Evolutionary conservation across 129 eudicot genomes (phyloP).

Genomic region (Escallonia herrerae): DNA sequence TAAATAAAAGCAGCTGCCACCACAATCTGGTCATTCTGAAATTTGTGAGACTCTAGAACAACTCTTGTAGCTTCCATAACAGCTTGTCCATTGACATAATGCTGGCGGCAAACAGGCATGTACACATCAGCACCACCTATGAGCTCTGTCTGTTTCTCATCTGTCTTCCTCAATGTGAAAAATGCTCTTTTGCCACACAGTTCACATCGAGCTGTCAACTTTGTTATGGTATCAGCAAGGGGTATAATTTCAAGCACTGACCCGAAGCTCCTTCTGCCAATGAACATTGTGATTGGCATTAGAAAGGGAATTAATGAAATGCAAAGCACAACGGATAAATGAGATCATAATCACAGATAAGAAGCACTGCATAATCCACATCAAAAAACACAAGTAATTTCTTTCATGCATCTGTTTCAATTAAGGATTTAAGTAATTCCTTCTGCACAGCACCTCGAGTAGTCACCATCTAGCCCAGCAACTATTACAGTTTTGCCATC

Average conservation of each 20-base stretch:
- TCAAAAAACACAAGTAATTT: not conserved
- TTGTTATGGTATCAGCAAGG: conserved; percentile 81
- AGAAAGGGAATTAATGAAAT: not conserved
- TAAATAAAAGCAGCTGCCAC: conserved; percentile 17
- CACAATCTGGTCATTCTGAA: conserved; percentile 14
- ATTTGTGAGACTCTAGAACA: conserved; percentile 9
- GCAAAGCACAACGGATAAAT: not conserved
- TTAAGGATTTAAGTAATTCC: no score
- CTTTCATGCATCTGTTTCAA: no score
- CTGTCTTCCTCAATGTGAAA: conserved; percentile 72
- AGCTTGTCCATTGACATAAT: conserved; percentile 51
- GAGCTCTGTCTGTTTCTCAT: conserved; percentile 53
- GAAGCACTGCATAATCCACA: not conserved
- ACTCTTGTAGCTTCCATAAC: conserved; percentile 28
- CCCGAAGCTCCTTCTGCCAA: conserved; percentile 88
- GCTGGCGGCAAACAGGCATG: conserved; percentile 99
- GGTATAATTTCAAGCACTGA: conserved; percentile 90
- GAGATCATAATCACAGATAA: not conserved
- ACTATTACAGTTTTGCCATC: conserved; percentile 78
- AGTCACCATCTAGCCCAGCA: conserved; percentile 97
- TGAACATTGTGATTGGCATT: not conserved
- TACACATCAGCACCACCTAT: conserved; percentile 85
- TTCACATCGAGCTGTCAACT: conserved; percentile 89
- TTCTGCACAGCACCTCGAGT: conserved; percentile 47
- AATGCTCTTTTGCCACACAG: conserved; percentile 70